Evolutionary conservation across 768 basidiomycete species (phyloP), one percentile per base, ranked within the genome.

Genomic region (Steccherinum ochraceum): DNA sequence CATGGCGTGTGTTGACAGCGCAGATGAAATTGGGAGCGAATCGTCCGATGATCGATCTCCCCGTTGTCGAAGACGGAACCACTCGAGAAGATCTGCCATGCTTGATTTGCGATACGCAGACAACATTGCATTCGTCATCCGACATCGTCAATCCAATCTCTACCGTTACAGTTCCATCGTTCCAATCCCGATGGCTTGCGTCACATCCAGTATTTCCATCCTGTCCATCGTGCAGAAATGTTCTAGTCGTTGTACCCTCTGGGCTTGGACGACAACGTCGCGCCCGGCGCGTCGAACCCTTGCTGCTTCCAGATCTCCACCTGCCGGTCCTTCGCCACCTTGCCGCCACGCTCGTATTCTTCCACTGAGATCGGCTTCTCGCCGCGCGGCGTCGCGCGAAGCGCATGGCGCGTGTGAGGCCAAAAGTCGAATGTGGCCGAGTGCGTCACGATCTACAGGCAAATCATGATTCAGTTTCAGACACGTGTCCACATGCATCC

Each of bases 391-490:
- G 89, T 92, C 10, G 83, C 84, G 44, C 89, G 80, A 30, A 90
- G 70, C 12, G 86, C 89, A 62, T 92, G 90, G 24, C 89, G 78
- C 35, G 76, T 81, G 27, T 78, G 75, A 10, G 86, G 86, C 80
- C 79, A 90, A 66, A 88, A 89, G 66, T 92, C 88, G 59, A 89
- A 90, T 12, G 80, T 89, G 12, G 88, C 89, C 18, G 83, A 79
- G 58, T 93, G 91, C 12, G 77, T 86, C 39, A 83, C 82, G 52
- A 88, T 61, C 85, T 86, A 54, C 26, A 41, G 19, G 1, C 45
- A 18, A 43, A 10, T 11, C 30, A 35, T 16, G 30, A 7, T 7
- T 16, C 7, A 35, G 30, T 35, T 7, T 35, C 30, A 35, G 30
- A 35, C 7, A 16, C 7, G 7, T 35, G 7, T 35, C 30, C 30